Evolutionary conservation across 192 early-diverging fungal species (phyloP), one percentile per base, ranked within the genome.

Genomic region (Piromyces sp.): DNA sequence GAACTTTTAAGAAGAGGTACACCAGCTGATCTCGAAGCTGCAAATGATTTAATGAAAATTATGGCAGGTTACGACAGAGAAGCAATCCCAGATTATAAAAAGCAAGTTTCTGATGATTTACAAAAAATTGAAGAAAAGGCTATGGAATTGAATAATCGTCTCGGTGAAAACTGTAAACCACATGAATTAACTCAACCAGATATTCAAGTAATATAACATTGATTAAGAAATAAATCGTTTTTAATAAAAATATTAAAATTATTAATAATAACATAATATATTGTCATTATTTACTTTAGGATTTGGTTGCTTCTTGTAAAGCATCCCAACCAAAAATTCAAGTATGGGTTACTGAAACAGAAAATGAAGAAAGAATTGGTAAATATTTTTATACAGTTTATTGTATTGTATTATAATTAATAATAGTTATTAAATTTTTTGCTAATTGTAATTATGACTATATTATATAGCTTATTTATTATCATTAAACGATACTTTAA

Each of bases 1-100:
- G 98, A 98, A 83, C 89, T 99, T 37, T 91, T 99, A 79, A 92
- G 98, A 14, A 86, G 95, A n/a, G 97, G 95, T 30, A 93, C 95
- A 80, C 96, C 97, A 13, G 91, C 93, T 78, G 97, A 97, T 84
- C 86, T 99, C 30, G 94, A 92, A 30, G 95, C 97, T 83, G 98
- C 98, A 22, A 99, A 99, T 79, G 93, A 95, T 81, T 86, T 99
- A 79, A 98, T 99, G 93, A 98, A 99, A 86, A 88, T 96, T 51
- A 96, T 99, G 89, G 92, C 97, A 26, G 98, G 98, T 79, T 99
- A 97, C 85, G 89, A 92, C 68, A 86, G 86, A 40, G 86, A 84
- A 33, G 36, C 85, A n/a, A 91, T 94, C 83, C 93, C 94, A 42
- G 92, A 99, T 85, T 98, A 98, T 84, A 93, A 94, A 80, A 87